phyloP scores from a whole-genome alignment of 2,329 filamentous ascomycete species.

The Colletotrichum orchidophilum region DNA sequence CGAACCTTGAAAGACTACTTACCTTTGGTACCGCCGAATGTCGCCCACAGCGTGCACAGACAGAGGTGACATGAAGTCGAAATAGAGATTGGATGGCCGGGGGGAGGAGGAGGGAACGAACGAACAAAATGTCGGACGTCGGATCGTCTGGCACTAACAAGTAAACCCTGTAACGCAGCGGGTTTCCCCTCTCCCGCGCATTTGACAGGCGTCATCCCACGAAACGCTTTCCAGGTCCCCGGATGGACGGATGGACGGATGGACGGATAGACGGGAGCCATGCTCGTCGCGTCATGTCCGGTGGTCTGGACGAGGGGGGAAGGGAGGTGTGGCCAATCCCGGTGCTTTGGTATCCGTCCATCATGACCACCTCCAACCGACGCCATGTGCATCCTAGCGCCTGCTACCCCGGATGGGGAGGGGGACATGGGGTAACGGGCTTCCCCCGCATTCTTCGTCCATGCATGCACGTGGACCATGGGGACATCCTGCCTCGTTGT shows the following conservation, averaged over 20 bases:
- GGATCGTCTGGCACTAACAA: constrained; percentile 13
- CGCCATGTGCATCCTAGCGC: neutral
- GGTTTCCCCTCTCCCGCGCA: constrained; percentile 19
- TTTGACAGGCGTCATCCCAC: constrained; percentile 23
- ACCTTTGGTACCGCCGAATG: neutral
- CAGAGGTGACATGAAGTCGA: constrained; percentile 1
- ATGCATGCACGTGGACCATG: no score
- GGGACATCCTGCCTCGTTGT: no score
- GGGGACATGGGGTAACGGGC: neutral
- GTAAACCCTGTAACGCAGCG: neutral
- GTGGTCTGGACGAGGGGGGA: neutral
- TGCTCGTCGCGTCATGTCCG: neutral
- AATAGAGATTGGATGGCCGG: constrained; percentile 25
- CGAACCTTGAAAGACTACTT: constrained; percentile 1
- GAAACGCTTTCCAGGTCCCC: neutral
- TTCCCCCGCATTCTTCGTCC: neutral
- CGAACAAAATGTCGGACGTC: neutral
- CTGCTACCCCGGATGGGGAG: neutral
- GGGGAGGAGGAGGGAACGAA: neutral
- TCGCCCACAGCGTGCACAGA: no score
- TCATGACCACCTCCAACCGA: neutral
- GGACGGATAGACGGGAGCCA: neutral
- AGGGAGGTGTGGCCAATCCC: neutral
- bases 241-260: neutral
- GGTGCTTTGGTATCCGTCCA: neutral